A percentile compares a stretch with the other conserved stretches of the same genome.
These are phyloP conservation scores for Fraxinus greggii DNA, from an alignment of 305 asterid species.

Conservation along the genomic window DNA sequence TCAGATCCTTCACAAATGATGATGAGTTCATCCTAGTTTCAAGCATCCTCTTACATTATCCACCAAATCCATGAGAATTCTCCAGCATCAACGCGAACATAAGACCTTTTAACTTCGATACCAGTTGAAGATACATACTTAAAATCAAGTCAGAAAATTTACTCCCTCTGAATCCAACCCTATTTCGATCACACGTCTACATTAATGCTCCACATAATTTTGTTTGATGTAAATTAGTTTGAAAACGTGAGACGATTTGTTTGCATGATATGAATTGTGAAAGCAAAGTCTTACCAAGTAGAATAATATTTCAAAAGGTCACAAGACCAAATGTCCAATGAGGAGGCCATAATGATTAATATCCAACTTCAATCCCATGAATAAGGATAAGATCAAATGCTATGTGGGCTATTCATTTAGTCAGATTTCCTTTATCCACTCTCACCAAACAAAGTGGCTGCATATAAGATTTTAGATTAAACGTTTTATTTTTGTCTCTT, in stretches of 20 bases:
- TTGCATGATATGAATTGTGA: slow-evolving; percentile 28
- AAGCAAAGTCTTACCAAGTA: slow-evolving; percentile 25
- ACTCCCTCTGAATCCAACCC: background rate
- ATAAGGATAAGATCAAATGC: slow-evolving; percentile 31
- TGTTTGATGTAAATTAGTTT: background rate
- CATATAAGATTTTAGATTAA: background rate
- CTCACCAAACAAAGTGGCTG: slow-evolving; percentile 27
- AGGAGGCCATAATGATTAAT: slow-evolving; percentile 19
- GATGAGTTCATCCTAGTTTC: background rate
- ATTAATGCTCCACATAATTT: background rate
- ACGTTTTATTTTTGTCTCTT: background rate
- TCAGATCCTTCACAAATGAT: background rate
- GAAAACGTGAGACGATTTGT: background rate
- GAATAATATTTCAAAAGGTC: slow-evolving; percentile 9
- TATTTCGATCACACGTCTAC: background rate
- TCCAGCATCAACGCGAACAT: background rate
- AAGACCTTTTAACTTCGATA: background rate
- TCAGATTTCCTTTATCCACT: slow-evolving; percentile 17
- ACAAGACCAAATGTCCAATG: slow-evolving; percentile 25
- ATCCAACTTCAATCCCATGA: background rate
- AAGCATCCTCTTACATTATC: background rate
- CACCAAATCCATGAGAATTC: background rate
- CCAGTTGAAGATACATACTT: background rate
- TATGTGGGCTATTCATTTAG: background rate
- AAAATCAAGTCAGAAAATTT: background rate